Base-by-base conservation (phyloP, 139 green algal genomes). In the Chlorella sp. region DNA sequence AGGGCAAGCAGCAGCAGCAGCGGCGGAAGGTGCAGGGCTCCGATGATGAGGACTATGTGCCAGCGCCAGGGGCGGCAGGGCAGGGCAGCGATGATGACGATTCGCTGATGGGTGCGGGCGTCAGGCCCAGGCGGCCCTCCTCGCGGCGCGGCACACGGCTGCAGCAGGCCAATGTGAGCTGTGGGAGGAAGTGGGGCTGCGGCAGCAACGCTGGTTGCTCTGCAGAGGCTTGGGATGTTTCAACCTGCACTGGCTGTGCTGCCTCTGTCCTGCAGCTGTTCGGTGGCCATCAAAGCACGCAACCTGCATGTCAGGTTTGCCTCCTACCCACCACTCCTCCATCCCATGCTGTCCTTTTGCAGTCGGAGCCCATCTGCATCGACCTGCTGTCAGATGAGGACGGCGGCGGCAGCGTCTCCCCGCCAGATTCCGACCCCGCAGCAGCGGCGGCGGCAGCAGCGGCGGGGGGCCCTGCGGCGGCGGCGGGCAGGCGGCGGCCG, bases 341-440 rank as follows among this genome's bases (percentile, higher is more conserved):
- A 72, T 44, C 16, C 34, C 15, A 51, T 30, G 60, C 25, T 13
- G 60, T 67, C 23, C 1, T 30, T 21, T 16, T 39, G 55, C 74
- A 81, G 74, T 32, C 74, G 32, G 74, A 81, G 55, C 74, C 74
- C 11, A 34, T 81, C 7, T 16, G 28, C 4, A 57, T 82, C 21
- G 76, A 82, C 60, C 16, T 82, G 60, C 36, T 82, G 15, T 73
- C 60, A 15, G 76, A 82, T 32, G 76, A 82, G 0, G 76, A 82
- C 16, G 23, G 0, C 32, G 32, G 21, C 36, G 17, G n/a, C 74
- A 17, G n/a, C 30, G 12, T 26, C 15, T 60, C 51, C 51, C 51
- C 51, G 21, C 21, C 51, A 21, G 51, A 21, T 15, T 9, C 2
- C 15, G 51, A 60, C 51, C 12, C 12, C 15, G 51, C 51, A 60